Percentiles rank a stretch among this genome's conserved stretches.
These are phyloP conservation scores for Magnusiomyces magnusii DNA, from an alignment of 1,139 yeast genomes.

Conservation along the genomic window DNA sequence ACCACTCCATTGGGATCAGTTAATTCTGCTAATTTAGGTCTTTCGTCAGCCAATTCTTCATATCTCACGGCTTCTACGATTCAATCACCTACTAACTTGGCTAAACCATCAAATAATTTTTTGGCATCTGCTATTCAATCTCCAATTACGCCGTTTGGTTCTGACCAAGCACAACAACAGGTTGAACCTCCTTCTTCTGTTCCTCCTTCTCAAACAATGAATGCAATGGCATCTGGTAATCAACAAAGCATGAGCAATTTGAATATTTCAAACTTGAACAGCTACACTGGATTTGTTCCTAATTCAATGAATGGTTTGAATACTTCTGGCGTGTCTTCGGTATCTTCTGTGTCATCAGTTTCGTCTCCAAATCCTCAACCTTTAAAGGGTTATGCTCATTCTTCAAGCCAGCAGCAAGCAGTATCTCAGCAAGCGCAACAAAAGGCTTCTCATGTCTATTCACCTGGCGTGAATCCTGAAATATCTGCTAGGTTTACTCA, in stretches of 20 bases:
- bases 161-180: background rate
- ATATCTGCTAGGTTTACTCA: background rate
- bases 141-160: background rate
- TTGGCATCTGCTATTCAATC: background rate
- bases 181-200: background rate
- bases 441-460: background rate
- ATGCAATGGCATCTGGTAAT: background rate
- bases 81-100: background rate
- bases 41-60: background rate
- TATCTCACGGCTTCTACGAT: background rate
- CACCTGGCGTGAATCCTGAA: background rate
- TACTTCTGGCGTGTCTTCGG: background rate
- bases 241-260: background rate
- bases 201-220: background rate
- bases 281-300: background rate
- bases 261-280: background rate
- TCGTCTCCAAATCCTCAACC: background rate
- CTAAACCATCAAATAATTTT: background rate
- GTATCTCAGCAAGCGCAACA: background rate
- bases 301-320: background rate
- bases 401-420: no score
- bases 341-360: background rate
- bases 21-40: background rate
- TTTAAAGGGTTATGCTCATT: background rate
- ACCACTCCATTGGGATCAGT: background rate